phyloP scores from a whole-genome alignment of 768 basidiomycete genomes.

The Peribolospora kevripleyi region DNA sequence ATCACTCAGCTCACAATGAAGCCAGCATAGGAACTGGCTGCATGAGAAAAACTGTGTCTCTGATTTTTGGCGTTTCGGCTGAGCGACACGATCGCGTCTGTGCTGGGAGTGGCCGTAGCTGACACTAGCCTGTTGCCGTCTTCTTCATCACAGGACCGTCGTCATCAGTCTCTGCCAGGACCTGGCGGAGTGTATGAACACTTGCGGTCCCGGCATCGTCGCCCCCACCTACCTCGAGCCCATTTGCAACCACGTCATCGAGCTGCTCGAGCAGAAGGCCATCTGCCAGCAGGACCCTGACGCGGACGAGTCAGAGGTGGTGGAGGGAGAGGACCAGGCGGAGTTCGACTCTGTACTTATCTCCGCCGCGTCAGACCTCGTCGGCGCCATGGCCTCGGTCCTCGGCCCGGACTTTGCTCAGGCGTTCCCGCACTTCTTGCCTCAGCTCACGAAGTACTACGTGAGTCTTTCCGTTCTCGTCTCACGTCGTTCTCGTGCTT shows the following conservation, averaged over 20 bases:
- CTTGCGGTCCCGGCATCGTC: constrained; percentile 39
- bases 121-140: constrained; percentile 3
- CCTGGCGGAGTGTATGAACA: constrained; percentile 74
- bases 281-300: constrained; percentile 82
- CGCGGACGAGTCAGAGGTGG: constrained; percentile 34
- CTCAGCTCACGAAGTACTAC: constrained; percentile 73
- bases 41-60: too few relatives aligned
- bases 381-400: constrained; percentile 59
- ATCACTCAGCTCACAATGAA: constrained; percentile 61
- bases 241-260: constrained; percentile 54
- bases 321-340: constrained; percentile 28
- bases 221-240: constrained; percentile 30
- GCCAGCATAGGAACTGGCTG: constrained; percentile 16
- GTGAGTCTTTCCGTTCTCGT: constrained; percentile 26
- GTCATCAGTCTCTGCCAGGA: constrained; percentile 67
- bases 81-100: too few relatives aligned
- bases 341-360: constrained; percentile 93
- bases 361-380: constrained; percentile 79
- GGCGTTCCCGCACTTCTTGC: constrained; percentile 66
- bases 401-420: constrained; percentile 63
- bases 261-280: constrained; percentile 79
- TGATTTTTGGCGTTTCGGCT: too few relatives aligned
- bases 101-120: not conserved
- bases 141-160: constrained; percentile 35
- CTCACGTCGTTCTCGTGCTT: not conserved